Percentiles rank a stretch among this genome's conserved stretches.
These are phyloP conservation scores for Fomes fomentarius DNA, from an alignment of 1,284 basidiomycete genomes.

Conservation along the genomic window DNA sequence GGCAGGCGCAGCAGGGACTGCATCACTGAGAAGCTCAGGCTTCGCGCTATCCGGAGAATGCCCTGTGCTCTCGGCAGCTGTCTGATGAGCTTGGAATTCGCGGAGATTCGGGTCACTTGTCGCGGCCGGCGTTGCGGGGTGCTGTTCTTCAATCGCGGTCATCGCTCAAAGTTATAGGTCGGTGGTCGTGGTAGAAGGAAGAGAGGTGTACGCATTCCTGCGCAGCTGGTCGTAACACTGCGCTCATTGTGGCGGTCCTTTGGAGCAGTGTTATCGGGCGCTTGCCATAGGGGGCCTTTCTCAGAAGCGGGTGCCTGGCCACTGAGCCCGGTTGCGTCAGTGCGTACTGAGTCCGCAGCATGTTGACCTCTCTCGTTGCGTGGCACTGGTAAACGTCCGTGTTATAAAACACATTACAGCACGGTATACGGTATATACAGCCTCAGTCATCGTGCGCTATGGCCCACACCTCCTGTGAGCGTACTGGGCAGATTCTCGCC, in stretches of 20 bases:
- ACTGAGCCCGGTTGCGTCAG: neutral
- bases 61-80: neutral
- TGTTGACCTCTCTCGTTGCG: too few species aligned
- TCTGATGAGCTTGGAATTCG: neutral
- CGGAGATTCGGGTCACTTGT: constrained; percentile 3
- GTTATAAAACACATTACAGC: constrained; percentile 8
- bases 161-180: neutral
- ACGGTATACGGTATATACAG: constrained; percentile 13
- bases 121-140: constrained; percentile 9
- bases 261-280: constrained; percentile 6
- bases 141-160: constrained; percentile 14
- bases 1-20: neutral
- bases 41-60: neutral
- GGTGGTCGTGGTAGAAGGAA: constrained; percentile 5
- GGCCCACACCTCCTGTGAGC: constrained; percentile 57
- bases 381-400: neutral
- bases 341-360: neutral
- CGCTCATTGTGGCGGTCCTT: constrained; percentile 14
- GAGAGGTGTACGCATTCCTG: constrained; percentile 2
- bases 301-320: neutral
- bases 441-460: constrained; percentile 12
- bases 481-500: constrained; percentile 69
- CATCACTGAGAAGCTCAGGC: neutral
- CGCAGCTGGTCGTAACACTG: constrained; percentile 3
- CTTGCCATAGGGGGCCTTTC: neutral